phyloP scores from a whole-genome alignment of 495 filamentous ascomycete species.

The Bryoglossum gracile region DNA sequence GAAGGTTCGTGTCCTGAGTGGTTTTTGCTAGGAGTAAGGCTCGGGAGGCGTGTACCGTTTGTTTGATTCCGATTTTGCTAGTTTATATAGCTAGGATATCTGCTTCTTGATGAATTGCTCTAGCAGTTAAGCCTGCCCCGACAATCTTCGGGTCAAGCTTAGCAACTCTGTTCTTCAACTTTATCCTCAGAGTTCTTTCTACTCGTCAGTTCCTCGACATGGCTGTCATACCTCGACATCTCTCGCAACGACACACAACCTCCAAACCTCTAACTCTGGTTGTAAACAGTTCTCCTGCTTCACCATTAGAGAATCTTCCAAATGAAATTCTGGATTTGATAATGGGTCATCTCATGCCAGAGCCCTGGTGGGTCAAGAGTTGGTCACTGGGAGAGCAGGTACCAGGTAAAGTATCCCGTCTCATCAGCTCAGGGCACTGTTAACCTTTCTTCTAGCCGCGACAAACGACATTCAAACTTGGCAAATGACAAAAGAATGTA shows the following conservation, averaged over 20 bases:
- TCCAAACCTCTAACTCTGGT: no score
- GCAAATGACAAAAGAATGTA: neutral
- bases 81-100: neutral
- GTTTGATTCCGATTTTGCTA: neutral
- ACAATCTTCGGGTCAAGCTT: neutral
- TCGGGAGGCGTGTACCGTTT: neutral
- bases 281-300: neutral
- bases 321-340: neutral
- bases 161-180: neutral
- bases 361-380: no score
- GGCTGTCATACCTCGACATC: neutral
- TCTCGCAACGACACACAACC: neutral
- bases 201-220: neutral
- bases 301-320: neutral
- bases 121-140: neutral
- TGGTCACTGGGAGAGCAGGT: no score
- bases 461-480: neutral
- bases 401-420: no score
- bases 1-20: neutral
- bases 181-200: neutral
- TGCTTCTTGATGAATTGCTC: neutral
- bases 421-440: neutral
- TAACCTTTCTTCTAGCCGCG: neutral
- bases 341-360: neutral
- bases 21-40: neutral